Base-by-base conservation (phyloP, 352 stramenopile species). In the Globisporangium splendens region DNA sequence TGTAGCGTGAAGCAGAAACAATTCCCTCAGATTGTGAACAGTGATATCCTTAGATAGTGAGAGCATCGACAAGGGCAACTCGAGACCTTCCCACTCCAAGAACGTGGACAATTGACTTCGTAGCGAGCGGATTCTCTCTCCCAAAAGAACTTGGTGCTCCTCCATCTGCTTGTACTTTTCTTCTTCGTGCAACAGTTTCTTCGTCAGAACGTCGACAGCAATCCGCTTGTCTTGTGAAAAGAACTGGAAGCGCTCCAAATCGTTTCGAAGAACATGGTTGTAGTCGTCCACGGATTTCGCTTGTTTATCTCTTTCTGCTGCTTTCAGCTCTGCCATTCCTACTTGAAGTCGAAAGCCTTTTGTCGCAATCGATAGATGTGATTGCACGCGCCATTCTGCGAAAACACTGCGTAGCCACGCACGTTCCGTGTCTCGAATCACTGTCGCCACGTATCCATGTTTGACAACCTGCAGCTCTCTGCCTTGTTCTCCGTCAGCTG, bases 181-280 rank as follows among this genome's bases (percentile, higher is more conserved):
- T 69, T 90, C 80, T 67, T 90, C 80, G 21, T 75, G 78, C 41
- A 88, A 52, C 8, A 91, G 56, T 54, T 89, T 91, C 56, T 91
- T 91, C 1, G 79, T 79, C 11, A 91, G 68, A n/a, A 87, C 75
- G 33, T 91, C 79, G 1, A 91, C 77, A 18, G 79, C 78, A 39
- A 91, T 78, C 4, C 79, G 73, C 62, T 89, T 90, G 55, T 92
- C 82, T 18, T 90, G 76, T 18, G 77, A 88, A 54, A 90, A 86
- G 49, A 90, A 90, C 51, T 92, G 82, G 44, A 83, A 90, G 14
- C 79, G 75, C 57, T 92, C 82, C 18, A 92, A 61, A 49, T 92
- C 82, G 33, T 64, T 85, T 12, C 79, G 79, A 15, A 92, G 63
- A 12, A 92, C 82, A 13, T 77, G 73, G 22, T 82, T 89, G 66